These are phyloP conservation scores for Colletotrichum plurivorum DNA, from an alignment of 2,329 filamentous ascomycete genomes.

Conservation along the genomic window DNA sequence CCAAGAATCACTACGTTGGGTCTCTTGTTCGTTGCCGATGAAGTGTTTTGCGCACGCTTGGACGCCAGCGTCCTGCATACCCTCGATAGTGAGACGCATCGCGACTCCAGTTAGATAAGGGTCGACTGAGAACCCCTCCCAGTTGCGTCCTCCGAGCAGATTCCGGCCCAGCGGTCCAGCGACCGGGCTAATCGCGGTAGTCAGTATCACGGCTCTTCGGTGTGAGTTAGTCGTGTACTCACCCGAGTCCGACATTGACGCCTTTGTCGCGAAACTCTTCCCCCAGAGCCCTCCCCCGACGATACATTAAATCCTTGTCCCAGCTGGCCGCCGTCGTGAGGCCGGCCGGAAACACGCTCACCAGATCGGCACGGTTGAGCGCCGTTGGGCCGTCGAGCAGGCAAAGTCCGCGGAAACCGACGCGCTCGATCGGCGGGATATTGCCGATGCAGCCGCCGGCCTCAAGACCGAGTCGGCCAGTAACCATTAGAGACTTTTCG, in stretches of 20 bases:
- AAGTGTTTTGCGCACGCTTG: constrained; percentile 67
- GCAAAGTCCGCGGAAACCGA: constrained; percentile 80
- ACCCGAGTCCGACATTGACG: constrained; percentile 79
- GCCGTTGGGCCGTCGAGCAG: constrained; percentile 87
- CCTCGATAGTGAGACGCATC: constrained; percentile 74
- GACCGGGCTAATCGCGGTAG: constrained; percentile 62
- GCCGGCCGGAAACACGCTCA: constrained; percentile 79
- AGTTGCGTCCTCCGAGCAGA: constrained; percentile 82
- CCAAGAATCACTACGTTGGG: constrained; percentile 58
- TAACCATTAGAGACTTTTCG: constrained; percentile 86
- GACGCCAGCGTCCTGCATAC: constrained; percentile 62
- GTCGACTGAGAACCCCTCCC: constrained; percentile 87
- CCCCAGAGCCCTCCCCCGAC: constrained; percentile 78
- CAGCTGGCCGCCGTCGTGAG: constrained; percentile 85
- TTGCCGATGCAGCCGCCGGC: constrained; percentile 79
- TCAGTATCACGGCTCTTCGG: not conserved
- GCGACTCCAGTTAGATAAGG: constrained; percentile 79
- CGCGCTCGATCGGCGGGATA: constrained; percentile 66
- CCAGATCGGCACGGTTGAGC: constrained; percentile 61
- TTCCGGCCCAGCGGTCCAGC: constrained; percentile 83
- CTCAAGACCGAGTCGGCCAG: constrained; percentile 80
- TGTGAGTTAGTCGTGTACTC: not conserved
- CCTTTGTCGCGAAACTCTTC: constrained; percentile 79
- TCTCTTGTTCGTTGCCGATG: constrained; percentile 79
- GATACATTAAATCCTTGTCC: constrained; percentile 81